Percentiles rank a stretch among this genome's conserved stretches.
phyloP scores from a whole-genome alignment of 495 filamentous ascomycete species.

The Hypoxylon crocopeplum region DNA sequence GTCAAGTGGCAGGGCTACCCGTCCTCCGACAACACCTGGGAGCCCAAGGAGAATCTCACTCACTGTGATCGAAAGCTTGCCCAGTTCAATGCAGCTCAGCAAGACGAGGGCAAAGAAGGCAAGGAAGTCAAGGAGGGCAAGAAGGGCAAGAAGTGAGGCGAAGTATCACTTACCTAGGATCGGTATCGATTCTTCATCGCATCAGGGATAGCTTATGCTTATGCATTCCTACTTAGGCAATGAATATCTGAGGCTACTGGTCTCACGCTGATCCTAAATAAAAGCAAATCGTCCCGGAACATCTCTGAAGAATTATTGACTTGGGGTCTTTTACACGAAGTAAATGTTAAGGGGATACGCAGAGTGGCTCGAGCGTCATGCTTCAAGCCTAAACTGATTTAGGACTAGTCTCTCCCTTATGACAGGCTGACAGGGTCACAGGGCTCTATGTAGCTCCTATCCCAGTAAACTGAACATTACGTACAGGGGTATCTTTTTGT shows the following conservation, averaged over 20 bases:
- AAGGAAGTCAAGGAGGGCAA: background rate
- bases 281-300: too few relatives aligned
- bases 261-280: too few relatives aligned
- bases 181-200: too few relatives aligned
- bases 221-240: too few relatives aligned
- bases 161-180: too few relatives aligned
- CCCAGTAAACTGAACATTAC: too few relatives aligned
- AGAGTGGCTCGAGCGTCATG: slow-evolving; percentile 3
- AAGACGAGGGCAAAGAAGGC: too few relatives aligned
- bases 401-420: slow-evolving; percentile 1
- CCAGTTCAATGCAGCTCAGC: background rate
- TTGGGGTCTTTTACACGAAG: too few relatives aligned
- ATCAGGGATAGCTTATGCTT: too few relatives aligned
- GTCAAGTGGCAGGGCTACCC: slow-evolving; percentile 54
- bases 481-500: slow-evolving; percentile 9
- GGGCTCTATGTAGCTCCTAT: background rate
- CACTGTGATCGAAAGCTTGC: background rate
- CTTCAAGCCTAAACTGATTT: background rate
- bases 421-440: slow-evolving; percentile 17
- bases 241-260: too few relatives aligned
- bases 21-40: slow-evolving; percentile 49
- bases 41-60: slow-evolving; percentile 37
- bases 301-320: too few relatives aligned
- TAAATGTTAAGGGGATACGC: too few relatives aligned
- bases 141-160: slow-evolving; percentile 43